Conservation (phyloP, 2,329 filamentous ascomycete genomes). For the Pseudogymnoascus sp. region DNA sequence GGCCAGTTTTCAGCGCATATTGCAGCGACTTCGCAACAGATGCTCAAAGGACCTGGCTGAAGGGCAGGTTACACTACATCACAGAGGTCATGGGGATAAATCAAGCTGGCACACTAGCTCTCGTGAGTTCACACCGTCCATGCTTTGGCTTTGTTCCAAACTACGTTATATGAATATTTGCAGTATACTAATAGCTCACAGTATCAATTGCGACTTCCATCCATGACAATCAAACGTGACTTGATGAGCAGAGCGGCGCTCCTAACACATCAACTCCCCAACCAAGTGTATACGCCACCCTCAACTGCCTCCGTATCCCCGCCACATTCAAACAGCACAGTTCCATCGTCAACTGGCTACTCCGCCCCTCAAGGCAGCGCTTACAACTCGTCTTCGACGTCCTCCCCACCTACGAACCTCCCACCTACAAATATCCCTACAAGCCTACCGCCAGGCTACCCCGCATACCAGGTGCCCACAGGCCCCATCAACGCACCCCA, state of each 20-base stretch:
- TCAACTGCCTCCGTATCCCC: not conserved
- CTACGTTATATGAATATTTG: not conserved
- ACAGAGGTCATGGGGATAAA: constrained; percentile 48
- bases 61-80: constrained; percentile 46
- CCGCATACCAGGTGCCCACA: not conserved
- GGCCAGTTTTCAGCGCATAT: constrained; percentile 47
- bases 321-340: not conserved
- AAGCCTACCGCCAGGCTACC: not conserved
- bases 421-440: not conserved
- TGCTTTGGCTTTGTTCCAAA: constrained; percentile 1
- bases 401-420: not conserved
- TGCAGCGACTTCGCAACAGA: constrained; percentile 53
- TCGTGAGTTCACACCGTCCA: constrained; percentile 34
- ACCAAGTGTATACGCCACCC: not conserved
- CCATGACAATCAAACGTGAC: constrained; percentile 52
- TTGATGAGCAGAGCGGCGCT: constrained; percentile 27
- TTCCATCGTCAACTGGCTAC: not conserved
- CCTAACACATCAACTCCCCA: not conserved
- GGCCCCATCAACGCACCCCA: not conserved
- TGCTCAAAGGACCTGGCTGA: constrained; percentile 47
- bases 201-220: constrained; percentile 51
- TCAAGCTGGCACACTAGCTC: constrained; percentile 47
- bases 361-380: not conserved
- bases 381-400: not conserved
- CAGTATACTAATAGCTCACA: constrained; percentile 22